Conservation (phyloP, 345 rosid genomes). For the Reutealis trisperma region DNA sequence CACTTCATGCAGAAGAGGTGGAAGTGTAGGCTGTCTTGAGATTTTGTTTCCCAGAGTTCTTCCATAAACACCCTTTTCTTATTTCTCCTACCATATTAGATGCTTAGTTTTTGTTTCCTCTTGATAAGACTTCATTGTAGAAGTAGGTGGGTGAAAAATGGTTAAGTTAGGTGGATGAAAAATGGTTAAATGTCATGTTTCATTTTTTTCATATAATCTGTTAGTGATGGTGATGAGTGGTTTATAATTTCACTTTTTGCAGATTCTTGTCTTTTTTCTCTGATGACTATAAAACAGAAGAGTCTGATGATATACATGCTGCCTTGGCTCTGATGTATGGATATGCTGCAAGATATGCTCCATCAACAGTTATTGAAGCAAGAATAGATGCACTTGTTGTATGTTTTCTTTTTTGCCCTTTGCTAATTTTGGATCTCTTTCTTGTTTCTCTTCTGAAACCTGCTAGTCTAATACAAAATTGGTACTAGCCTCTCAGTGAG, state of each 20-base stretch:
- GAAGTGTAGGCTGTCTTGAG: neutral
- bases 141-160: neutral
- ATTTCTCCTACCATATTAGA: neutral
- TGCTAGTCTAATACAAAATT: neutral
- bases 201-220: conserved; percentile 7
- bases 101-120: neutral
- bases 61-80: neutral
- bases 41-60: neutral
- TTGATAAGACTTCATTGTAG: neutral
- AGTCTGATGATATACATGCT: conserved; percentile 97
- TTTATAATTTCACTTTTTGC: conserved; percentile 33
- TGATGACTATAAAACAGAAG: conserved; percentile 68
- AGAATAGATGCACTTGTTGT: conserved; percentile 97
- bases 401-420: conserved; percentile 38
- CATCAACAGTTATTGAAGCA: conserved; percentile 93
- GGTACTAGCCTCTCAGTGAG: neutral
- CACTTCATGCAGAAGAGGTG: neutral
- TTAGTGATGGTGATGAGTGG: conserved; percentile 15
- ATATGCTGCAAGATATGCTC: conserved; percentile 99
- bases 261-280: conserved; percentile 86
- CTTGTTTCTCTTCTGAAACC: neutral
- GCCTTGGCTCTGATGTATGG: conserved; percentile 99
- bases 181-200: neutral
- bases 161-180: neutral
- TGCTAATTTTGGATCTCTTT: conserved; percentile 13